Evolutionary conservation across 352 stramenopile species (phyloP).

Genomic region (Phytopythium chamaehyphon): DNA sequence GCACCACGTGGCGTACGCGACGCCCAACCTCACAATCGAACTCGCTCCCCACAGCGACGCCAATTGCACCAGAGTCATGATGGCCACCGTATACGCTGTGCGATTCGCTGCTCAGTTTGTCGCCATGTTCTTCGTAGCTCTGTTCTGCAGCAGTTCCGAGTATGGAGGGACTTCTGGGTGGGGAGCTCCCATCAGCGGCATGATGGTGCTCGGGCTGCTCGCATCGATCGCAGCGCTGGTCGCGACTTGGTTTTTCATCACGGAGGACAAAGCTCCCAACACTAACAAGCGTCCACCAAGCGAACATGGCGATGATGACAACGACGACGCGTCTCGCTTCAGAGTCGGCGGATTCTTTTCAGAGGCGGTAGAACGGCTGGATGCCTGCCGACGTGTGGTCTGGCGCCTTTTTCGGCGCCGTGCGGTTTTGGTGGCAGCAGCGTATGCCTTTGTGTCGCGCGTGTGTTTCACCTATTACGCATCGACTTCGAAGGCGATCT

Average conservation of each 20-base stretch:
- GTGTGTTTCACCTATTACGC: conserved; percentile 64
- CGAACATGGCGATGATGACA: background rate
- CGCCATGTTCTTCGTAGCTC: conserved; percentile 33
- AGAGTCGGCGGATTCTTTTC: background rate
- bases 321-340: background rate
- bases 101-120: conserved; percentile 34
- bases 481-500: conserved; percentile 47
- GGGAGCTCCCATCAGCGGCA: conserved; percentile 35
- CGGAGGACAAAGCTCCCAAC: conserved; percentile 15
- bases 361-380: background rate
- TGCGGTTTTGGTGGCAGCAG: conserved; percentile 31
- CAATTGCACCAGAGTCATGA: conserved; percentile 8
- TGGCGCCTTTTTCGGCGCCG: conserved; percentile 34
- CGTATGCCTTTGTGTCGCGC: conserved; percentile 38
- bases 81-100: conserved; percentile 36
- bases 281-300: background rate
- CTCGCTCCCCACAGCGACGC: background rate
- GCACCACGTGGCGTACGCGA: background rate
- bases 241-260: conserved; percentile 33
- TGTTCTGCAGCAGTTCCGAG: conserved; percentile 50
- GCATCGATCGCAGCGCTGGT: conserved; percentile 13
- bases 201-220: conserved; percentile 36
- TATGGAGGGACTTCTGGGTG: conserved; percentile 55
- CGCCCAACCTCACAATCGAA: background rate
- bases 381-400: conserved; percentile 14